Evolutionary conservation across 805 yeast genomes (phyloP).

Genomic region (Maudiozyma barnettii): DNA sequence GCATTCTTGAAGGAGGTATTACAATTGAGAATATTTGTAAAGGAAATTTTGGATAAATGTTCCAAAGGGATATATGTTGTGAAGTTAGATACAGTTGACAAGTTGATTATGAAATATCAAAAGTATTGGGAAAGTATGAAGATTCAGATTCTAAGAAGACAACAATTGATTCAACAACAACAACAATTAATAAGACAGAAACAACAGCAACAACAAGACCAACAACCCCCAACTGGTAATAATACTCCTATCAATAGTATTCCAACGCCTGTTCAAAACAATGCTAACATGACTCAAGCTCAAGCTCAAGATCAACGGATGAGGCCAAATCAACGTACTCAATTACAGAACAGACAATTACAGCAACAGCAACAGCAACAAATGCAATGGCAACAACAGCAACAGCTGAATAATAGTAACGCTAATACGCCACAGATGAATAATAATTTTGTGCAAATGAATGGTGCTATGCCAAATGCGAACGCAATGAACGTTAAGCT

Average conservation of each 20-base stretch:
- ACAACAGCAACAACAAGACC: conserved; percentile 27
- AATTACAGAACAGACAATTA: conserved; percentile 15
- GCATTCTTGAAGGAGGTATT: conserved; percentile 70
- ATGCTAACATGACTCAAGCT: conserved; percentile 6
- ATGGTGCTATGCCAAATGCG: not conserved
- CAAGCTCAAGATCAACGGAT: conserved; percentile 11
- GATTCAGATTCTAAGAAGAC: conserved; percentile 41
- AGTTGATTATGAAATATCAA: conserved; percentile 61
- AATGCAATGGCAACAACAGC: conserved; percentile 20
- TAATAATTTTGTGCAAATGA: not conserved
- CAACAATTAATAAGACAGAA: conserved; percentile 22
- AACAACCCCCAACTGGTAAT: conserved; percentile 13
- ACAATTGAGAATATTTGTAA: conserved; percentile 70
- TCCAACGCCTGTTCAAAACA: conserved; percentile 10
- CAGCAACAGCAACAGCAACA: conserved; percentile 14
- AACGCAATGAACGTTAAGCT: not conserved
- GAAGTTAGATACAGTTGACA: conserved; percentile 60
- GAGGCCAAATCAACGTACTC: conserved; percentile 16
- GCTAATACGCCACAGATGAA: not conserved
- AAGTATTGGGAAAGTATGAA: conserved; percentile 67
- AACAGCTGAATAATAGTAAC: not conserved
- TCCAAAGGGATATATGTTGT: conserved; percentile 59
- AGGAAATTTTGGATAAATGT: conserved; percentile 62
- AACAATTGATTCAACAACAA: conserved; percentile 32
- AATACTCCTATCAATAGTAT: conserved; percentile 6